Percentiles rank a stretch among this genome's conserved stretches.
Conservation (phyloP, 495 filamentous ascomycete genomes). For the Astrocystis sublimbata region DNA sequence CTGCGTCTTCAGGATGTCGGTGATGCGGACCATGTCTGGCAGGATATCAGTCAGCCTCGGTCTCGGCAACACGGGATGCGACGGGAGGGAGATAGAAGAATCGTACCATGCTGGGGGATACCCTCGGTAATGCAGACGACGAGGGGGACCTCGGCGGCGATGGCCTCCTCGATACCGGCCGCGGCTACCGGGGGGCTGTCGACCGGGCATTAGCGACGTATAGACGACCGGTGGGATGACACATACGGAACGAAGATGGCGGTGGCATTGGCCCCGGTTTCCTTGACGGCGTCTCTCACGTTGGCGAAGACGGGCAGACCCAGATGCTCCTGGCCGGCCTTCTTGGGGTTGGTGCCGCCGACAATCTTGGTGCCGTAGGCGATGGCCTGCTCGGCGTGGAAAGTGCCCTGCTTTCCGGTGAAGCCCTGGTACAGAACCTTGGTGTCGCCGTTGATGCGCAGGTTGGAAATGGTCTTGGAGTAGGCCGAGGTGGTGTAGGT, state of each 20-base stretch:
- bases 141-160: constrained; percentile 86
- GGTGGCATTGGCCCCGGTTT: constrained; percentile 86
- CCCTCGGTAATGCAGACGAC: constrained; percentile 99
- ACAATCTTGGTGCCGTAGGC: constrained; percentile 98
- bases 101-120: constrained; percentile 90
- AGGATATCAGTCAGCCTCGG: constrained; percentile 20
- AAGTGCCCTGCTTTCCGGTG: constrained; percentile 97
- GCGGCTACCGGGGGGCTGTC: constrained; percentile 84
- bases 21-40: constrained; percentile 97
- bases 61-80: neutral
- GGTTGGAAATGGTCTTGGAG: constrained; percentile 79
- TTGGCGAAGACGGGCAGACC: constrained; percentile 91
- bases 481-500: constrained; percentile 73
- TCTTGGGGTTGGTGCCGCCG: constrained; percentile 98
- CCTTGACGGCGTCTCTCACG: constrained; percentile 84
- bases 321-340: constrained; percentile 87
- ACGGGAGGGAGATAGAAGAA: neutral
- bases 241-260: constrained; percentile 96
- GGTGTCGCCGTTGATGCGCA: constrained; percentile 88
- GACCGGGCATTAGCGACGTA: constrained; percentile 7
- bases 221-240: neutral
- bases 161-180: constrained; percentile 93
- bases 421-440: constrained; percentile 97
- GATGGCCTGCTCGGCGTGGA: constrained; percentile 97
- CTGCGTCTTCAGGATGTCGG: constrained; percentile 96